phyloP scores from a whole-genome alignment of 75 land plant species.

The Picea sitchensis region DNA sequence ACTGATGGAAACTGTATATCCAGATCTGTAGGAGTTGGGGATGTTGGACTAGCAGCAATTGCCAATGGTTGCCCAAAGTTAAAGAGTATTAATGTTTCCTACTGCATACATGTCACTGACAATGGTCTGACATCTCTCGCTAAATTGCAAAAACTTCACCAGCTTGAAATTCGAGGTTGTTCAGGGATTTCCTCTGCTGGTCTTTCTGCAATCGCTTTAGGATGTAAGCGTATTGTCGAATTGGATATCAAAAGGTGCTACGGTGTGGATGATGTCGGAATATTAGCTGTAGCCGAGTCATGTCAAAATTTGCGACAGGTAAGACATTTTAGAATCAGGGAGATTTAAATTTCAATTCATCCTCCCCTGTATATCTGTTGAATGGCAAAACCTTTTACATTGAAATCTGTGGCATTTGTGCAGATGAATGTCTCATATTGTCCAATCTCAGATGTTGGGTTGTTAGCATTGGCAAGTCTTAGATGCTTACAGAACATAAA shows the following conservation, averaged over 20 bases:
- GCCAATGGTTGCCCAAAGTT: conserved; percentile 57
- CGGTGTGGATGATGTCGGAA: conserved; percentile 62
- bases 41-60: conserved; percentile 61
- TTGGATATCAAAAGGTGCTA: conserved; percentile 84
- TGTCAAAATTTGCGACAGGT: conserved; percentile 81
- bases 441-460: conserved; percentile 56
- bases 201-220: conserved; percentile 53
- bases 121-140: conserved; percentile 47
- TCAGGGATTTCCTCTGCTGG: conserved; percentile 61
- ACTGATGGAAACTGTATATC: neutral
- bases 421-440: conserved; percentile 88
- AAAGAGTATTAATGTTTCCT: conserved; percentile 67
- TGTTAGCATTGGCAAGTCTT: conserved; percentile 47
- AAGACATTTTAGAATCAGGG: neutral
- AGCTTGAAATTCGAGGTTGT: conserved; percentile 77
- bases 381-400: neutral
- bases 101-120: conserved; percentile 76
- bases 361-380: neutral
- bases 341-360: neutral
- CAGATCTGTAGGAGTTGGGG: conserved; percentile 75
- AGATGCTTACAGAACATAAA: conserved; percentile 63
- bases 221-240: conserved; percentile 63
- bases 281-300: conserved; percentile 56
- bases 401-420: neutral
- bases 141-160: conserved; percentile 44